phyloP scores from a whole-genome alignment of 176 grass and related monocot genomes.

The Zea luxurians region DNA sequence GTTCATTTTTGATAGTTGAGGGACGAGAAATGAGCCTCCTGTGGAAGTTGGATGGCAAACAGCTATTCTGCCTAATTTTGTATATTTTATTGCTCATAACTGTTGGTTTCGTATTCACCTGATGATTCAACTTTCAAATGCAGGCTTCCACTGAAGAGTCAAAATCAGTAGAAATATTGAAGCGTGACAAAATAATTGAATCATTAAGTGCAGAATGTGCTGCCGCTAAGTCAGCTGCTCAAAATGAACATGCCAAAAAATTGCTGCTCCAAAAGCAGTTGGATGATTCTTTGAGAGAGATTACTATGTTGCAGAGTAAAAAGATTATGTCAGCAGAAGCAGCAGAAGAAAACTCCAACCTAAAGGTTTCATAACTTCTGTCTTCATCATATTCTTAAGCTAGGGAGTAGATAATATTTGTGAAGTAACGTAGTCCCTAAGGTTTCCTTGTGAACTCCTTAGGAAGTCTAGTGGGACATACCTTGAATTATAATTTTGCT shows the following conservation, averaged over 20 bases:
- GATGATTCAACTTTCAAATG: slow-evolving; percentile 33
- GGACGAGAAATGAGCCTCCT: neutral
- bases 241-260: slow-evolving; percentile 65
- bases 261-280: slow-evolving; percentile 59
- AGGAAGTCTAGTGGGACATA: neutral
- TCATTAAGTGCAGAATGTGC: slow-evolving; percentile 54
- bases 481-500: neutral
- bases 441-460: neutral
- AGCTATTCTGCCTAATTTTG: neutral
- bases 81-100: slow-evolving; percentile 10
- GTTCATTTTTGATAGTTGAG: neutral
- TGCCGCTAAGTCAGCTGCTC: slow-evolving; percentile 53
- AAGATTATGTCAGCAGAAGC: slow-evolving; percentile 57
- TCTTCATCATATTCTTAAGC: slow-evolving; percentile 18
- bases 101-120: neutral
- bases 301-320: slow-evolving; percentile 53
- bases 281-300: slow-evolving; percentile 59
- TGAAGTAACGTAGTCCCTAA: neutral
- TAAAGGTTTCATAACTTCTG: slow-evolving; percentile 62
- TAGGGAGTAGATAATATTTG: neutral
- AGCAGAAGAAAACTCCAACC: slow-evolving; percentile 66
- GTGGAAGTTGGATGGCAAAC: neutral
- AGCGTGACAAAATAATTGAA: slow-evolving; percentile 76
- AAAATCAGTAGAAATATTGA: slow-evolving; percentile 68
- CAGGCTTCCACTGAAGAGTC: slow-evolving; percentile 78